Evolutionary conservation across 306 rosid genomes (phyloP), one percentile per base, ranked within the genome.

Genomic region (Castanea crenata): DNA sequence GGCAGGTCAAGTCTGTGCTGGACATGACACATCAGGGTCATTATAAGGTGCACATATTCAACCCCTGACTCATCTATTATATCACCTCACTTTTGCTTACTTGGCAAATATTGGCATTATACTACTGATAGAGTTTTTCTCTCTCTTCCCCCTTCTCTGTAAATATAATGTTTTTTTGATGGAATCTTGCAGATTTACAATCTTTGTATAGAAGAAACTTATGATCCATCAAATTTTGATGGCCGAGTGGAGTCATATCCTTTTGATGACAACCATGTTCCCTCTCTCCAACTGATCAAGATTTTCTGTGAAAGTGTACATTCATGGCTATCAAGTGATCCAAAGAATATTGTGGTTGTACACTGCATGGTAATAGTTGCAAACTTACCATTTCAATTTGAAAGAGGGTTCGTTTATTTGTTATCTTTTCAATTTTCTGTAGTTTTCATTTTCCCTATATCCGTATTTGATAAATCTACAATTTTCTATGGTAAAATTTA

Each of bases 1-100:
- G 99, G 99, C 99, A 95, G 84, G 98, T 95, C 71, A 93, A 95
- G 87, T 88, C 97, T 79, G 98, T 95, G 64, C 86, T 95, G 74
- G 98, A 95, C 76, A 90, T 85, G 94, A 89, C 92, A 84, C 99
- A 95, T 81, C 19, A 83, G 14, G 98, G 81, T 0, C 92, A 91
- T 76, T 93, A 93, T 83, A 95, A 91, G 98, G 99, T 91, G 55
- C 75, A 75, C 41, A 9, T 69, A 41, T 67, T 85, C 44, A 81
- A 76, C 44, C n/a, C n/a, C 76, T 49, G 54, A 32, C 57, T 55
- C 64, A 76, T 79, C 19, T 8, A 77, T 5, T 75, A 27, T 79
- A 63, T 29, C 25, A 32, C 31, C 29, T 75, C 72, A 9, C 72
- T 34, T 67, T 34, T 67, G 51, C 35, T 34, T 35, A 8, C 18